These are phyloP conservation scores for Russula emetica DNA, from an alignment of 768 basidiomycete genomes.

Conservation along the genomic window DNA sequence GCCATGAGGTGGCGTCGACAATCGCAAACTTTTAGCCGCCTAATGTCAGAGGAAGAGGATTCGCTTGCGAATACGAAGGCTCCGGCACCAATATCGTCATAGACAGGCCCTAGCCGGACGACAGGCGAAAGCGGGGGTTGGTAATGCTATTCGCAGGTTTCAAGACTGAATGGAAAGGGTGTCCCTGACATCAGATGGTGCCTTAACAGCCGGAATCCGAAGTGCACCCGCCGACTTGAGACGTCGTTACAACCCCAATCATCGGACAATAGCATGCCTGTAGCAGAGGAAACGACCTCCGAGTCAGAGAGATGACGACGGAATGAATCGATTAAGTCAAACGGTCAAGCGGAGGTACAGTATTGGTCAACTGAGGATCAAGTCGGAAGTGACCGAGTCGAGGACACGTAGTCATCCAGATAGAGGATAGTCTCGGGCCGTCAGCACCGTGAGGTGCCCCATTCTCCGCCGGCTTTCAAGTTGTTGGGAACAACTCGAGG, in stretches of 20 bases:
- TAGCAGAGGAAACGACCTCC: too few relatives aligned
- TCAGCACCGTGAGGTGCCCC: too few relatives aligned
- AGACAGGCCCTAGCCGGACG: not conserved
- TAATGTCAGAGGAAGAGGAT: not conserved
- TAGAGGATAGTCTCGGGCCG: too few relatives aligned
- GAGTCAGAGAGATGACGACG: not conserved
- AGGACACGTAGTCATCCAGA: too few relatives aligned
- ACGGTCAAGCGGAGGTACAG: too few relatives aligned
- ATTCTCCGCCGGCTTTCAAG: too few relatives aligned
- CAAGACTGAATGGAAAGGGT: not conserved
- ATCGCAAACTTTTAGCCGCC: not conserved
- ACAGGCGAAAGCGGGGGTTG: not conserved
- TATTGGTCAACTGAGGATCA: too few relatives aligned
- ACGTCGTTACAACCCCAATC: too few relatives aligned
- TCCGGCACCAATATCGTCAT: not conserved
- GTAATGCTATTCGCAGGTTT: not conserved
- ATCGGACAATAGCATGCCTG: too few relatives aligned
- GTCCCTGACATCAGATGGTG: too few relatives aligned
- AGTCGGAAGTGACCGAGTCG: too few relatives aligned
- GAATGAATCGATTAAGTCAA: not conserved
- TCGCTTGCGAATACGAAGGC: not conserved
- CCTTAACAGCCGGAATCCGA: not conserved
- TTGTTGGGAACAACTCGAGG: too few relatives aligned
- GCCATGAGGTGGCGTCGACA: not conserved
- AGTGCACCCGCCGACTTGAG: not conserved